Evolutionary conservation across 2,329 filamentous ascomycete genomes (phyloP).

Genomic region (Fusarium nelsonii): DNA sequence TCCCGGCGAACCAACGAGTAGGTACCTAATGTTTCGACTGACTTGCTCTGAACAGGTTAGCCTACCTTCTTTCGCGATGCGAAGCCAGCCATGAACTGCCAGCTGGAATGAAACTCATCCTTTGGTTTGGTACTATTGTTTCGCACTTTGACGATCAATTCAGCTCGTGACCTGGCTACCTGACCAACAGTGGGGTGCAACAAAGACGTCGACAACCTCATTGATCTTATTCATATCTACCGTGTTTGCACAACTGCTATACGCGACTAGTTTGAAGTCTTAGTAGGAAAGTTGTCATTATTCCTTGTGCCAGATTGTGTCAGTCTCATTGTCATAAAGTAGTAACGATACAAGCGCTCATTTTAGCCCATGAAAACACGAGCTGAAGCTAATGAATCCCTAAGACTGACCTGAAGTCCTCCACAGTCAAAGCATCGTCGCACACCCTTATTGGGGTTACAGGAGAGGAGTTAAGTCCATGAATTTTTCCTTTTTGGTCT

Average conservation of each 20-base stretch:
- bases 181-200: not conserved
- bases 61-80: too few species aligned
- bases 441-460: not conserved
- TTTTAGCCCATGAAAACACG: not conserved
- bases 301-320: not conserved
- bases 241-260: not conserved
- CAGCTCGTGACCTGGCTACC: conserved; percentile 11
- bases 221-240: not conserved
- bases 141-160: conserved; percentile 36
- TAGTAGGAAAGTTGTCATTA: too few species aligned
- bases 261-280: too few species aligned
- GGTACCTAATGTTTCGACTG: too few species aligned
- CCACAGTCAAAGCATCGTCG: conserved; percentile 26
- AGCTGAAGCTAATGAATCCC: conserved; percentile 26
- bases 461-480: too few species aligned
- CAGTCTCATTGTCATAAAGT: not conserved
- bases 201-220: not conserved
- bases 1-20: too few species aligned
- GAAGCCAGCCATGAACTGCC: too few species aligned
- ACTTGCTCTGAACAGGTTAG: too few species aligned
- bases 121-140: conserved; percentile 27
- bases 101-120: not conserved
- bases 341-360: not conserved
- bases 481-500: too few species aligned
- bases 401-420: conserved; percentile 33